Percentiles rank a stretch among this genome's conserved stretches.
phyloP scores from a whole-genome alignment of 106 monocot genomes.

The Iris macrosiphon region DNA sequence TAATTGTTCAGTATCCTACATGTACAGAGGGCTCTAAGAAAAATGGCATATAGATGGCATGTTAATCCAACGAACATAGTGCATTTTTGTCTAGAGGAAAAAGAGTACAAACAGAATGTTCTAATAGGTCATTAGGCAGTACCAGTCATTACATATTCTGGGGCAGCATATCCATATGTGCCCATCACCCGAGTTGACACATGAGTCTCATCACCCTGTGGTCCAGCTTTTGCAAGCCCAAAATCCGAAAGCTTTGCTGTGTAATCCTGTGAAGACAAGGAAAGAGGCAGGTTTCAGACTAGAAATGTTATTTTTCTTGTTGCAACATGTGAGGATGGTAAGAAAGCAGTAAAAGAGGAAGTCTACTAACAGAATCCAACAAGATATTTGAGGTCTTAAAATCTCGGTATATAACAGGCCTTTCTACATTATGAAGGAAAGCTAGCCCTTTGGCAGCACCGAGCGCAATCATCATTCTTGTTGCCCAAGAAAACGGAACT shows the following conservation, averaged over 20 bases:
- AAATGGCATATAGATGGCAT: too few species aligned
- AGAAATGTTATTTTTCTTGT: conserved; percentile 8
- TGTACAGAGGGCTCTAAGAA: too few species aligned
- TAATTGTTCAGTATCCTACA: too few species aligned
- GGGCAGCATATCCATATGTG: conserved; percentile 68
- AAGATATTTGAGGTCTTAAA: conserved; percentile 89
- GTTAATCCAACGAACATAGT: too few species aligned
- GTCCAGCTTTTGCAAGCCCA: conserved; percentile 76
- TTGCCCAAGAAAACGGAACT: conserved; percentile 61
- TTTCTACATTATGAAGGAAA: conserved; percentile 71
- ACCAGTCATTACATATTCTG: conserved; percentile 75
- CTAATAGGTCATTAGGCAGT: not conserved
- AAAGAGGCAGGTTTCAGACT: not conserved
- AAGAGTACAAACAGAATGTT: not conserved
- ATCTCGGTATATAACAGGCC: conserved; percentile 79
- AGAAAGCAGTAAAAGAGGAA: not conserved
- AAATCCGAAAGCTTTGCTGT: conserved; percentile 81
- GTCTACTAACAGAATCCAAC: conserved; percentile 67
- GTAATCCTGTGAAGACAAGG: conserved; percentile 30
- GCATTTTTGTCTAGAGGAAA: not conserved
- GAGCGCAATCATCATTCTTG: conserved; percentile 68
- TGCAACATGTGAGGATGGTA: not conserved
- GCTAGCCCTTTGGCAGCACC: conserved; percentile 79
- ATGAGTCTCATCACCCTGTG: conserved; percentile 60
- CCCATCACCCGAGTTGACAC: conserved; percentile 75